Percentiles rank a stretch among this genome's conserved stretches.
phyloP scores from a whole-genome alignment of 805 yeast genomes.

The Myxozyma monticola region DNA sequence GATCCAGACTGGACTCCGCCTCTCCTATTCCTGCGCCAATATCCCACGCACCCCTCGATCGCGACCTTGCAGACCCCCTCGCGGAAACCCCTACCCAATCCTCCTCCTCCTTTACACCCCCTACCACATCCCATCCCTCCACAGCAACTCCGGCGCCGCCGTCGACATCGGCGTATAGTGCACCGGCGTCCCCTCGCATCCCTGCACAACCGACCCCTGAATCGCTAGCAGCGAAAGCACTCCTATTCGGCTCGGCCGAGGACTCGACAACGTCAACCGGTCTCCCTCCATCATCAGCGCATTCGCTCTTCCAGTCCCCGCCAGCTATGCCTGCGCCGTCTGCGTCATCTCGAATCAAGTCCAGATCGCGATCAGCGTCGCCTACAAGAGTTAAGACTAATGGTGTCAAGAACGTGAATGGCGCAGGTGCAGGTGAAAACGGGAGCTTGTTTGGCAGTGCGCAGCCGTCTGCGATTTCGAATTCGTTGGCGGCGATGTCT shows the following conservation, averaged over 20 bases:
- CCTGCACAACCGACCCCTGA: too few relatives aligned
- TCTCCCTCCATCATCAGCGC: not conserved
- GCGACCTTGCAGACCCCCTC: not conserved
- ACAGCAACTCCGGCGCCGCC: slow-evolving; percentile 4
- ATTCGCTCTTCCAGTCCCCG: not conserved
- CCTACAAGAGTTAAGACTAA: too few relatives aligned
- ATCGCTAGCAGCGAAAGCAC: not conserved
- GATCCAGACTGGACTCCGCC: too few relatives aligned
- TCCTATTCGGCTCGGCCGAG: not conserved
- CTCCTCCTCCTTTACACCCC: not conserved
- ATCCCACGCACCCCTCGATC: not conserved
- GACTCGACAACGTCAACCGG: not conserved
- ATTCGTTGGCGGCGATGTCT: slow-evolving; percentile 1
- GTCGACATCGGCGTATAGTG: not conserved
- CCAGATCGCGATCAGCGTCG: not conserved
- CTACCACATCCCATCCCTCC: slow-evolving; percentile 2
- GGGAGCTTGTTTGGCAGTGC: not conserved
- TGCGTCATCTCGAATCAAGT: not conserved
- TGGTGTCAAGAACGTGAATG: too few relatives aligned
- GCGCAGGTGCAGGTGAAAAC: not conserved
- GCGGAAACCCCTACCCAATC: not conserved
- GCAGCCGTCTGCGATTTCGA: not conserved
- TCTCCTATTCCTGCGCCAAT: too few relatives aligned
- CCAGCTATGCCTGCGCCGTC: too few relatives aligned
- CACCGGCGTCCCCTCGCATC: too few relatives aligned